Evolutionary conservation across 345 rosid species (phyloP).

Genomic region (Raphanus sativus): DNA sequence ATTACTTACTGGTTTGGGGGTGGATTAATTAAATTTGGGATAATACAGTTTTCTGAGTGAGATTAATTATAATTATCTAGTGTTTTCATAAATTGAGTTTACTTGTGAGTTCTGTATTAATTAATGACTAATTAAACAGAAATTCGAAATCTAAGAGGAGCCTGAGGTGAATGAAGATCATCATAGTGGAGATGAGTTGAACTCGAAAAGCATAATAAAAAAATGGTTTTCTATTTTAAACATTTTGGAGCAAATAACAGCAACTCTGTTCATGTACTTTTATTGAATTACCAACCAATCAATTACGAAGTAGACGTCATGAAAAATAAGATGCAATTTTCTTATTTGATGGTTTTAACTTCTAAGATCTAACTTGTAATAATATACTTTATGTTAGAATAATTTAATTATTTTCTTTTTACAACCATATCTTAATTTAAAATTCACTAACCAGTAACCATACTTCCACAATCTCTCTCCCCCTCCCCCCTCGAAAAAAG

Average conservation of each 20-base stretch:
- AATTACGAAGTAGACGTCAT: no score
- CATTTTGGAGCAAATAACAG: background rate
- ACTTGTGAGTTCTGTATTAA: background rate
- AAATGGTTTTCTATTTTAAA: background rate
- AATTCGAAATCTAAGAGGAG: conserved; percentile 15
- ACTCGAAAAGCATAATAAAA: conserved; percentile 1
- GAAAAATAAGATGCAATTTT: no score
- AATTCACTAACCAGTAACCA: background rate
- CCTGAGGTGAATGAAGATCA: background rate
- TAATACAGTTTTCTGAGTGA: conserved; percentile 10
- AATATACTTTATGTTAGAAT: background rate
- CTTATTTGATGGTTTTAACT: no score
- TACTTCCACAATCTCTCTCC: background rate
- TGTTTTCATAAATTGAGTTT: background rate
- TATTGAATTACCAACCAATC: no score
- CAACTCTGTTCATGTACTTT: background rate
- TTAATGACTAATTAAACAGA: background rate
- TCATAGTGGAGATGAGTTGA: background rate
- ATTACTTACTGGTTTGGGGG: conserved; percentile 21
- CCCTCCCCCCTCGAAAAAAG: background rate
- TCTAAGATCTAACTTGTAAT: background rate
- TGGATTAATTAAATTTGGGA: conserved; percentile 23
- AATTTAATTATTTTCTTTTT: background rate
- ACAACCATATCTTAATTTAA: background rate
- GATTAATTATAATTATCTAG: background rate